A percentile compares a stretch with the other conserved stretches of the same genome.
Evolutionary conservation across 1,139 yeast species (phyloP).

Genomic region (Meyerozyma elateridarum): DNA sequence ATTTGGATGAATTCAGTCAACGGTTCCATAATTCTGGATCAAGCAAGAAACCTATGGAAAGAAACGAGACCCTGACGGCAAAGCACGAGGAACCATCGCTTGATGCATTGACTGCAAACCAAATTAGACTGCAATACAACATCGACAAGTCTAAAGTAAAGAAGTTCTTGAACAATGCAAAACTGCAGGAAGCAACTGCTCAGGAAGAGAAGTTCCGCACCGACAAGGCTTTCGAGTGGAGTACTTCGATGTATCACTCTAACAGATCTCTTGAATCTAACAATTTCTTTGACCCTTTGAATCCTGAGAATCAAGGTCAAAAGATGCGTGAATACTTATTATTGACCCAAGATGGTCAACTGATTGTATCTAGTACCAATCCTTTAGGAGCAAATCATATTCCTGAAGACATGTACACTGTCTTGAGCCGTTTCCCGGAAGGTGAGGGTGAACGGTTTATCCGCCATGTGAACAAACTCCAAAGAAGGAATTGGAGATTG

Average conservation of each 20-base stretch:
- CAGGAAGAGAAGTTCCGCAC: constrained; percentile 46
- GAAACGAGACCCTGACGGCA: neutral
- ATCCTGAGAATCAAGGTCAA: constrained; percentile 3
- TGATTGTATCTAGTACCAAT: constrained; percentile 31
- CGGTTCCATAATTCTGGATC: too few relatives aligned
- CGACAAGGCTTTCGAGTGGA: constrained; percentile 52
- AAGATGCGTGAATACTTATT: constrained; percentile 36
- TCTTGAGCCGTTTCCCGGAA: constrained; percentile 37
- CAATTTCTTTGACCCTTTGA: constrained; percentile 50
- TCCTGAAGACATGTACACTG: constrained; percentile 42
- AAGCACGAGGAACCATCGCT: constrained; percentile 13
- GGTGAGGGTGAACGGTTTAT: constrained; percentile 25
- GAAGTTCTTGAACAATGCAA: constrained; percentile 41
- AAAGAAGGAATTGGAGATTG: constrained; percentile 40
- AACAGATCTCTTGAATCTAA: constrained; percentile 39
- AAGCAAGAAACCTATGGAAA: too few relatives aligned
- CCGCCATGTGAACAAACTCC: constrained; percentile 28
- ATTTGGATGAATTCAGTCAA: neutral
- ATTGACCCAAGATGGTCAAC: constrained; percentile 40
- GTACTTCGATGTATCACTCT: constrained; percentile 26
- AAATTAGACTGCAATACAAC: constrained; percentile 12
- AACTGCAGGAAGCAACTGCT: constrained; percentile 28
- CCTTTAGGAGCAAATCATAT: constrained; percentile 34
- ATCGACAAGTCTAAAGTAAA: constrained; percentile 23
- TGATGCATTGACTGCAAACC: constrained; percentile 15